phyloP scores from a whole-genome alignment of 345 rosid genomes.

The Citrus trifoliata region DNA sequence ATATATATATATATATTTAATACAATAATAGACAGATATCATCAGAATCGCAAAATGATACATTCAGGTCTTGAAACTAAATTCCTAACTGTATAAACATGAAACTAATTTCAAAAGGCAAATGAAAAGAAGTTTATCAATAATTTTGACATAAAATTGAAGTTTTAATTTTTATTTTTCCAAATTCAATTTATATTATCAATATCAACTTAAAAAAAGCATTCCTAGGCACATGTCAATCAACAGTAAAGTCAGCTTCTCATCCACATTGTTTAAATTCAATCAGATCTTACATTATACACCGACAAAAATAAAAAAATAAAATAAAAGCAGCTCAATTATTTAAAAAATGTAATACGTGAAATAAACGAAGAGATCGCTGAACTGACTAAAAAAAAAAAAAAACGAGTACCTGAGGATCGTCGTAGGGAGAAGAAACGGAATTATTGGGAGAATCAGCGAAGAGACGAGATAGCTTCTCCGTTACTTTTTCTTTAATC shows the following conservation, averaged over 20 bases:
- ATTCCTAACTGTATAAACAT: neutral
- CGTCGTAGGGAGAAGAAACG: conserved; percentile 34
- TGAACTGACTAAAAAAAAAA: neutral
- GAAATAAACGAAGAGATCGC: conserved; percentile 23
- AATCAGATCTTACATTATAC: conserved; percentile 23
- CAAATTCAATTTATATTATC: neutral
- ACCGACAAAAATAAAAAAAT: neutral
- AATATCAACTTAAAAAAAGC: neutral
- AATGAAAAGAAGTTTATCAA: neutral
- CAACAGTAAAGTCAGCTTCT: neutral
- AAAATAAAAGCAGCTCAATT: neutral
- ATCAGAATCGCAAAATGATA: neutral
- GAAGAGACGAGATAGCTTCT: conserved; percentile 68
- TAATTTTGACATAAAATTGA: neutral
- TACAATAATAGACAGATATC: neutral
- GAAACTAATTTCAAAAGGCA: neutral
- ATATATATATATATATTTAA: neutral
- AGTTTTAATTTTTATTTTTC: too few species aligned
- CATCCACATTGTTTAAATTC: conserved; percentile 14
- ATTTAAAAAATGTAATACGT: neutral
- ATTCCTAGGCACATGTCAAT: neutral
- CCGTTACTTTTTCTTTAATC: conserved; percentile 67
- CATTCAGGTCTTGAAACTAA: neutral
- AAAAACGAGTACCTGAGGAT: conserved; percentile 37
- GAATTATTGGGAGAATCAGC: conserved; percentile 46